Evolutionary conservation across 495 filamentous ascomycete genomes (phyloP), one percentile per base, ranked within the genome.

Genomic region (Podospora anserina): DNA sequence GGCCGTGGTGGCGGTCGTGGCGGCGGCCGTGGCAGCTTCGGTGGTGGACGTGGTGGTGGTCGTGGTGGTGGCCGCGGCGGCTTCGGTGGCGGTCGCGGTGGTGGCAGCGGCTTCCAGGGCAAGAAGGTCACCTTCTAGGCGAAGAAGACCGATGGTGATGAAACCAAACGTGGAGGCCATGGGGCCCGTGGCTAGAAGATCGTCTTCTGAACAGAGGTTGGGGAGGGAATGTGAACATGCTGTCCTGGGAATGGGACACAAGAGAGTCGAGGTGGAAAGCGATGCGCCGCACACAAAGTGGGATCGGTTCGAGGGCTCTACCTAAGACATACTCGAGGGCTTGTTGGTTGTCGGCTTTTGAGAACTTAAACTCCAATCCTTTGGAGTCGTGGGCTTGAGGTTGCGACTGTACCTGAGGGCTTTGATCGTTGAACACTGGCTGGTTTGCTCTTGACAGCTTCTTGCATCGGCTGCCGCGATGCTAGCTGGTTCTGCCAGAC

Each of bases 171-270:
- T 63, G 82, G 87, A 61, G 82, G 86, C 60, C 71, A 82, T 44
- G 82, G 85, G 60, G 97, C 94, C 86, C 85, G 92, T 82, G 95
- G 95, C 75, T 90, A 89, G 85, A 97, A 96, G 88, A 89, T 87
- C 79, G 95, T 90, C 71, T 97, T 99, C 78, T 92, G 90, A 86
- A 56, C 13, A 32, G 39, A 13, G 39, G 39, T 13, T 32, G 26
- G 18, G 20, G 60, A 26, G 4, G 26, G 62, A 19, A 30, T 70
- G 60, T 28, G 13, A 62, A 15, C 7, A 28, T 30, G 59, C 7
- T 20, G 56, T 58, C 56, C 19, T 20, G 59, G 59, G 59, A 20
- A 61, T 18, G 59, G 16, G 59, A 32, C 7, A 32, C 61, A 53
- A 23, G 30, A 63, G 16, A 34, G 32, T 20, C 18, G 28, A 39